These are phyloP conservation scores for Gnomoniopsis sp. DNA, from an alignment of 2,329 filamentous ascomycete genomes.

Conservation along the genomic window DNA sequence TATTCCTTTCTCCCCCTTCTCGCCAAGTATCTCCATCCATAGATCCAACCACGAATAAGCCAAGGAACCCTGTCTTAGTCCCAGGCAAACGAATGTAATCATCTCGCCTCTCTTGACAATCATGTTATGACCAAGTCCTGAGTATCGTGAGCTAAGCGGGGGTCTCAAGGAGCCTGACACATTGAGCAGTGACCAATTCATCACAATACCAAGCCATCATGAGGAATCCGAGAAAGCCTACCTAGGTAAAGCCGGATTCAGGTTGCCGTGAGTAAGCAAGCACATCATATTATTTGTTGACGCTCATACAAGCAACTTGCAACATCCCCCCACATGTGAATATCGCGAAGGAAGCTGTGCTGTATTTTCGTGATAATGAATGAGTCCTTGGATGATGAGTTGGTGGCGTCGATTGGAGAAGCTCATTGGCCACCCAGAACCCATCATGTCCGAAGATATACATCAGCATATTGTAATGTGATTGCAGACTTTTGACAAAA, in stretches of 20 bases:
- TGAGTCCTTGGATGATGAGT: too few relatives aligned
- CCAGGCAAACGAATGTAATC: neutral
- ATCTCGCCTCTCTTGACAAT: neutral
- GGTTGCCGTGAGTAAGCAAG: neutral
- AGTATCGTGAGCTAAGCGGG: neutral
- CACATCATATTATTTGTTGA: too few relatives aligned
- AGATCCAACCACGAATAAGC: too few relatives aligned
- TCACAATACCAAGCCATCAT: neutral
- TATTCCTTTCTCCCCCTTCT: too few relatives aligned
- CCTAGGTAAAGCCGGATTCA: neutral
- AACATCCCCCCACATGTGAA: neutral
- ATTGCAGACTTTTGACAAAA: too few relatives aligned
- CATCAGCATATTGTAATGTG: too few relatives aligned
- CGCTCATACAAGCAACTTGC: neutral
- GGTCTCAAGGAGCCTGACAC: neutral
- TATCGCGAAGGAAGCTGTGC: neutral
- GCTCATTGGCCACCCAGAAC: too few relatives aligned
- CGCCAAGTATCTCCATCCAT: neutral
- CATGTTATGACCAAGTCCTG: constrained; percentile 4
- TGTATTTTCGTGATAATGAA: neutral
- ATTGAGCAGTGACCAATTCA: neutral
- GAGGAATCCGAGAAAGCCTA: neutral
- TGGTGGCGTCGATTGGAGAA: too few relatives aligned
- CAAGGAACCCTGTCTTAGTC: neutral
- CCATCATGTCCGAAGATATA: too few relatives aligned